Conservation (phyloP, 148 eudicot genomes). For the Heliamphora exappendiculata region DNA sequence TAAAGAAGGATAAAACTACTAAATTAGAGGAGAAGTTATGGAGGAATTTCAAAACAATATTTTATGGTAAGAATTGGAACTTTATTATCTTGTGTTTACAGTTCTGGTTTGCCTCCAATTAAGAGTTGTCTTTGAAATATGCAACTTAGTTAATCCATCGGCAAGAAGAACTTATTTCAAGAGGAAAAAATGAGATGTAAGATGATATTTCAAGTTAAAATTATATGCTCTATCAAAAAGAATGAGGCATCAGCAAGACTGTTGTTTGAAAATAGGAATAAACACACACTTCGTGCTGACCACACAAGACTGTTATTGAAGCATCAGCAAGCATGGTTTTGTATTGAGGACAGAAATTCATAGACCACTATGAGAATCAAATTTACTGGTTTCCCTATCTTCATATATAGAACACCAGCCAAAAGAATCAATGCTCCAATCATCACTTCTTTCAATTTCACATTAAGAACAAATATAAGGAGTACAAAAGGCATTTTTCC, state of each 20-base stretch:
- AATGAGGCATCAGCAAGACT: neutral
- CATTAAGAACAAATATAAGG: too few relatives aligned
- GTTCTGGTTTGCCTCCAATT: neutral
- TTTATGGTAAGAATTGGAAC: neutral
- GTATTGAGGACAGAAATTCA: neutral
- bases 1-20: constrained; percentile 23
- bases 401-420: too few relatives aligned
- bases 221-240: neutral
- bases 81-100: too few relatives aligned
- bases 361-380: too few relatives aligned
- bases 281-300: too few relatives aligned
- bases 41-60: neutral
- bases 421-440: too few relatives aligned
- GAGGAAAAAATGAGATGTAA: neutral
- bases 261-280: too few relatives aligned
- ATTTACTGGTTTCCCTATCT: too few relatives aligned
- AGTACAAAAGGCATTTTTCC: too few relatives aligned
- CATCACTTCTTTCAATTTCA: too few relatives aligned
- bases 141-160: neutral
- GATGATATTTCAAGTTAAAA: neutral
- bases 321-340: neutral
- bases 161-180: neutral
- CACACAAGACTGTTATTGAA: neutral
- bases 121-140: neutral
- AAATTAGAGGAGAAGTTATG: neutral